Evolutionary conservation across 495 filamentous ascomycete genomes (phyloP), one percentile per base, ranked within the genome.

Genomic region (Aspergillus homomorphus): DNA sequence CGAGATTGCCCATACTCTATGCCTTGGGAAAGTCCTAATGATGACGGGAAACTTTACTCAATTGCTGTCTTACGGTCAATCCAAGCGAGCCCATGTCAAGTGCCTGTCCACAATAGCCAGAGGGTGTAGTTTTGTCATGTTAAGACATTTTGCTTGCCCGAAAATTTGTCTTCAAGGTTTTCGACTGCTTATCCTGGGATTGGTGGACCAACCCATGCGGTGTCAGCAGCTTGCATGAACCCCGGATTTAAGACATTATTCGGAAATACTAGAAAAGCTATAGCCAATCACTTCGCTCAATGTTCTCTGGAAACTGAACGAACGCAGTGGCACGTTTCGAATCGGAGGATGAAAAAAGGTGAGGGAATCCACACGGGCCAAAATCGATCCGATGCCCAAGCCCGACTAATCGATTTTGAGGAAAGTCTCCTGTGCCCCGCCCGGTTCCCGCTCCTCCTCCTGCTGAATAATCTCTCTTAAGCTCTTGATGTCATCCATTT

Each of bases 401-500:
- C 15, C 24, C 23, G 24, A 30, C 48, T 51, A 51, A 15, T 19
- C 14, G 15, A 3, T 26, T 26, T 18, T 18, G 15, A 28, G 48
- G 24, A 24, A 51, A 30, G 48, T 50, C 24, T 51, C 24, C 24
- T 51, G 15, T 51, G 48, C 48, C 48, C 48, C 48, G 48, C 23
- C 48, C 16, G 45, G 12, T 21, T 21, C 19, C 45, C 45, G 22
- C 8, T 46, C 9, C 3, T n/a, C 10, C n/a, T 30, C 1, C 22
- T 22, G 22, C 22, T 51, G 46, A 50, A 50, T 51, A 26, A 26
- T 33, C 22, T 18, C 48, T 28, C 15, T 18, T 14, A 18, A 19
- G 23, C 23, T 51, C 45, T 51, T 51, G 48, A 51, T 51, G 48
- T 51, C 48, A 51, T 51, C 15, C 22, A 26, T 26, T 28, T 30